These are phyloP conservation scores for Lolium rigidum DNA, from an alignment of 176 grass and related monocot species.

Conservation along the genomic window DNA sequence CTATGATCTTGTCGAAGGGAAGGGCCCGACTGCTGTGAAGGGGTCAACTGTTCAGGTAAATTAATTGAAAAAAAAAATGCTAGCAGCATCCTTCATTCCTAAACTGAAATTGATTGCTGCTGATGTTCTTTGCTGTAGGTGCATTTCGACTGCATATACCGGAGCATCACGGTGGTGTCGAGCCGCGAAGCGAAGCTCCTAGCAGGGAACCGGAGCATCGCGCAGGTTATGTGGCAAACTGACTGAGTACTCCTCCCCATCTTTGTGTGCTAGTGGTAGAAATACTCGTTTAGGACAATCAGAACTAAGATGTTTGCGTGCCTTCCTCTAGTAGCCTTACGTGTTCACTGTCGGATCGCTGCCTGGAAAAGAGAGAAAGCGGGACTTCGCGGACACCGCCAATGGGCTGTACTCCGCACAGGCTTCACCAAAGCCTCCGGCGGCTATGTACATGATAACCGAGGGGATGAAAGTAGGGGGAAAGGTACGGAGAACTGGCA, in stretches of 20 bases:
- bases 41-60: slow-evolving; percentile 72
- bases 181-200: slow-evolving; percentile 93
- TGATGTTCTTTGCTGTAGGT: slow-evolving; percentile 51
- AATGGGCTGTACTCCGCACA: slow-evolving; percentile 89
- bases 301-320: slow-evolving; percentile 39
- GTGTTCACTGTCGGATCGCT: slow-evolving; percentile 87
- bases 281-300: not conserved
- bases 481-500: slow-evolving; percentile 53
- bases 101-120: not conserved
- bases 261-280: no score
- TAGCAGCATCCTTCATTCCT: not conserved
- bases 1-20: slow-evolving; percentile 86
- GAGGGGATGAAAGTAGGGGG: slow-evolving; percentile 98
- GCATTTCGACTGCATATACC: slow-evolving; percentile 92
- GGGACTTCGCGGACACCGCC: slow-evolving; percentile 82
- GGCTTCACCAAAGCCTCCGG: slow-evolving; percentile 84
- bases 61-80: no score
- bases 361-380: slow-evolving; percentile 88
- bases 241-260: no score
- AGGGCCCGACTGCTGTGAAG: slow-evolving; percentile 70
- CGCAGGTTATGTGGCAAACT: slow-evolving; percentile 69
- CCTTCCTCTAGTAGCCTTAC: slow-evolving; percentile 93
- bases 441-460: slow-evolving; percentile 73
- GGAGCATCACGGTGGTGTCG: slow-evolving; percentile 79
- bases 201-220: slow-evolving; percentile 87